Evolutionary conservation across 257 asterid species (phyloP).

Genomic region (Solanum etuberosum): DNA sequence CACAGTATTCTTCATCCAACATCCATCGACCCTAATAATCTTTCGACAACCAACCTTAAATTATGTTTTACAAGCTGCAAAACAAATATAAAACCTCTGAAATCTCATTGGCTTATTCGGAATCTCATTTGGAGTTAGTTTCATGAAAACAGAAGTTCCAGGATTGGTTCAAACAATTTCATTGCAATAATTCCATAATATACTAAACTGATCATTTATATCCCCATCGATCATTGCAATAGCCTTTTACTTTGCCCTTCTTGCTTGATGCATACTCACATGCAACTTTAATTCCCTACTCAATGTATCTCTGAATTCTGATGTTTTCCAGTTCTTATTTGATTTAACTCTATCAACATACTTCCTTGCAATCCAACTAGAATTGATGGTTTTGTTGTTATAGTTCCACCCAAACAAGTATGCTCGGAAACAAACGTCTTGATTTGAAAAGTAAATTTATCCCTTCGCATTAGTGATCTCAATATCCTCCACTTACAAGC

Average conservation of each 20-base stretch:
- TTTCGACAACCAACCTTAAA: not conserved
- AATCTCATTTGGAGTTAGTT: not conserved
- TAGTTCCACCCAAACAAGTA: not conserved
- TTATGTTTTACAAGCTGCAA: not conserved
- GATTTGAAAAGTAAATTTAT: not conserved
- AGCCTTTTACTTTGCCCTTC: not conserved
- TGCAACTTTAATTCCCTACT: not conserved
- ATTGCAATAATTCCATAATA: not conserved
- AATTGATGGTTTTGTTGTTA: not conserved
- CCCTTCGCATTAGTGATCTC: not conserved
- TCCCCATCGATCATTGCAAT: not conserved
- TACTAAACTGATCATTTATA: not conserved
- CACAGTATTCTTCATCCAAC: not conserved
- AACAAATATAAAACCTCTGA: not conserved
- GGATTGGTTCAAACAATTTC: not conserved
- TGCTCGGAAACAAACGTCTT: not conserved
- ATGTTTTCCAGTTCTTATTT: not conserved
- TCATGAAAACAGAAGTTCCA: not conserved
- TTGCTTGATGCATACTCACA: not conserved
- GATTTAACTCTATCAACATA: not conserved
- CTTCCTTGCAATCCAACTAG: not conserved
- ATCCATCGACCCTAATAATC: not conserved
- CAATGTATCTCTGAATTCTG: not conserved
- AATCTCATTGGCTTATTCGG: not conserved
- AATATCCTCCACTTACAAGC: not conserved